These are phyloP conservation scores for Musa schizocarpa DNA, from an alignment of 176 grass and related monocot species.

Conservation along the genomic window DNA sequence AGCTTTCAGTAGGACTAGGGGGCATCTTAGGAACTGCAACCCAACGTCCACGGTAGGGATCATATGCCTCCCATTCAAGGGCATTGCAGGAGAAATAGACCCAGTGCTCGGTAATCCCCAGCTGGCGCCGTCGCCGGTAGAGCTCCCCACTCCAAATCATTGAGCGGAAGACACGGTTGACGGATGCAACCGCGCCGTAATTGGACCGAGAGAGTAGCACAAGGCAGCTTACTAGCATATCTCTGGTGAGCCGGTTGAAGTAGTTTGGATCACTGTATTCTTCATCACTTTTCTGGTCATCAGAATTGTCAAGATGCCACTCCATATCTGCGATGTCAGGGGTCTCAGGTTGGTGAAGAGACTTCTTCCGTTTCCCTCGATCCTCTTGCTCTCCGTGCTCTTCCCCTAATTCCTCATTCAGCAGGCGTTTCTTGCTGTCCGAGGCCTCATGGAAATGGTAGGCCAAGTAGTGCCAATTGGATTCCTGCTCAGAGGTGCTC, in stretches of 20 bases:
- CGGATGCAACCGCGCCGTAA: constrained; percentile 68
- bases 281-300: background rate
- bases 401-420: background rate
- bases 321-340: background rate
- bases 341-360: background rate
- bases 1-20: constrained; percentile 52
- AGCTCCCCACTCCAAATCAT: constrained; percentile 68
- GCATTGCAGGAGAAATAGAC: constrained; percentile 90
- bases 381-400: background rate
- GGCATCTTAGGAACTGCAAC: constrained; percentile 85
- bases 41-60: constrained; percentile 67
- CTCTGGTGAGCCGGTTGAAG: constrained; percentile 18
- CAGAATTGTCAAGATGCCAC: background rate
- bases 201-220: constrained; percentile 76
- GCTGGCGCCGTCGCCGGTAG: constrained; percentile 59
- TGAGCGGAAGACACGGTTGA: constrained; percentile 61
- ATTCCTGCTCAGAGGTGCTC: constrained; percentile 2
- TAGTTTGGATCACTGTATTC: background rate
- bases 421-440: background rate
- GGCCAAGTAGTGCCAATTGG: background rate
- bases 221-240: constrained; percentile 70
- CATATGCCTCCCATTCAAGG: constrained; percentile 86
- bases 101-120: constrained; percentile 67
- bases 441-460: background rate
- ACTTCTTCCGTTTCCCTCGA: constrained; percentile 4